Percentiles rank a stretch among this genome's conserved stretches.
Evolutionary conservation across 2,329 filamentous ascomycete genomes (phyloP).

Genomic region (Phaeosphaeria sp.): DNA sequence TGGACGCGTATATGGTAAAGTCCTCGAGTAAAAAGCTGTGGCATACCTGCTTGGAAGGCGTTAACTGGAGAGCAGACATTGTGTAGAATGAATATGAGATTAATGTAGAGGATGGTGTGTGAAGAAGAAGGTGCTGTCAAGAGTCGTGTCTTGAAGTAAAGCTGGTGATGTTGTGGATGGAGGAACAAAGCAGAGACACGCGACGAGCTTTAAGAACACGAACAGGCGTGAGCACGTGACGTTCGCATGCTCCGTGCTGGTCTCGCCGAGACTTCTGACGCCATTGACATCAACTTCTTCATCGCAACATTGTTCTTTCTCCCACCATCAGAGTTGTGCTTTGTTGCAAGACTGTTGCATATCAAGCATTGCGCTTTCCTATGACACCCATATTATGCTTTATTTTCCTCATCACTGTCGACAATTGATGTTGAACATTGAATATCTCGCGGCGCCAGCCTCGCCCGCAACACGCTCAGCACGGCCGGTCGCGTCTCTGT

Average conservation of each 20-base stretch:
- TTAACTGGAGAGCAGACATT: conserved; percentile 78
- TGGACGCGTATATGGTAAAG: conserved; percentile 37
- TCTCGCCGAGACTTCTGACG: conserved; percentile 23
- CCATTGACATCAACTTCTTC: conserved; percentile 35
- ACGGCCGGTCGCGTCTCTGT: conserved; percentile 39
- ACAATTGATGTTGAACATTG: conserved; percentile 12
- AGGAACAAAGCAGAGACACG: conserved; percentile 21
- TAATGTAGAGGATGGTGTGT: conserved; percentile 12
- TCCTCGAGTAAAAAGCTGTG: conserved; percentile 21
- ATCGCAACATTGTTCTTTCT: conserved; percentile 10
- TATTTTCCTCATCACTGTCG: background rate
- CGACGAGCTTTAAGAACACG: conserved; percentile 34
- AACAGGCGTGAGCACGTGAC: conserved; percentile 30
- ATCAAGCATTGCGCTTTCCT: conserved; percentile 10
- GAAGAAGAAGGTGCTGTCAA: conserved; percentile 23
- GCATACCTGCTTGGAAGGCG: conserved; percentile 75
- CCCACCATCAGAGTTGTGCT: background rate
- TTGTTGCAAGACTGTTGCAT: background rate
- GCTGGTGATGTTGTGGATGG: conserved; percentile 36
- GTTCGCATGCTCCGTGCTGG: conserved; percentile 14
- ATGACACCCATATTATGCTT: conserved; percentile 23
- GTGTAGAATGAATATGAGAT: conserved; percentile 32
- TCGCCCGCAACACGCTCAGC: conserved; percentile 25
- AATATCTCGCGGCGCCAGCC: conserved; percentile 33
- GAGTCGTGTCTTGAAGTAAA: conserved; percentile 20